These are phyloP conservation scores for Phaeophleospora eucalypticola DNA, from an alignment of 2,329 filamentous ascomycete genomes.

Conservation along the genomic window DNA sequence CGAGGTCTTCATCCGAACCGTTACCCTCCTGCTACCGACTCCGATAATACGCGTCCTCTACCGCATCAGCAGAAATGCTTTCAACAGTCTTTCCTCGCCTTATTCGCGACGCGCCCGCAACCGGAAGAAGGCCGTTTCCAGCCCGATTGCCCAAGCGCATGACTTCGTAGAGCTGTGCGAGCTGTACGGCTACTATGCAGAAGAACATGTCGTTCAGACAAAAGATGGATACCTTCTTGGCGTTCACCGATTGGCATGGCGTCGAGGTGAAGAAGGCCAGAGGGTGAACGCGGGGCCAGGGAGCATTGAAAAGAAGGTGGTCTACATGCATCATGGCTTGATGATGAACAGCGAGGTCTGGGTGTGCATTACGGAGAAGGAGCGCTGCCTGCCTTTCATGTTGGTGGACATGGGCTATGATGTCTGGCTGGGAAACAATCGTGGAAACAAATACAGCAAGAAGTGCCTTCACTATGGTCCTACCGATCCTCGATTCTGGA, in stretches of 20 bases:
- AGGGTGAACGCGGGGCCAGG: conserved; percentile 69
- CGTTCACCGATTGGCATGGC: conserved; percentile 80
- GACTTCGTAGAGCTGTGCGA: conserved; percentile 95
- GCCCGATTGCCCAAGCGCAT: conserved; percentile 72
- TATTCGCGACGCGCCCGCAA: conserved; percentile 64
- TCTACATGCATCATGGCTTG: conserved; percentile 91
- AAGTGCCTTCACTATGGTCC: conserved; percentile 78
- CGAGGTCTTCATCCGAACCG: conserved; percentile 76
- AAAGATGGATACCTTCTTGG: conserved; percentile 90
- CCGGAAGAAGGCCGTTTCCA: conserved; percentile 53
- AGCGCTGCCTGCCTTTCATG: conserved; percentile 82
- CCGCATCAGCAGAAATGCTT: conserved; percentile 72
- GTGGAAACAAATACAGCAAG: conserved; percentile 98
- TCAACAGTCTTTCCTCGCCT: conserved; percentile 71
- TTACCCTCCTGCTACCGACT: conserved; percentile 81
- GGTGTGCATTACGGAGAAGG: conserved; percentile 84
- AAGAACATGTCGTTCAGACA: conserved; percentile 95
- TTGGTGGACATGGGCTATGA: conserved; percentile 90
- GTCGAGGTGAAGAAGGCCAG: conserved; percentile 72
- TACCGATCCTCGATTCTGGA: conserved; percentile 77
- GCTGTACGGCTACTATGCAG: conserved; percentile 84
- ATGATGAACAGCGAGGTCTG: conserved; percentile 99
- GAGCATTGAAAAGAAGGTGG: conserved; percentile 73
- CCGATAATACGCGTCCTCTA: conserved; percentile 82
- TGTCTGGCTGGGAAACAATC: conserved; percentile 97